Conservation (phyloP, 306 rosid genomes). For the Pachyrhizus erosus region DNA sequence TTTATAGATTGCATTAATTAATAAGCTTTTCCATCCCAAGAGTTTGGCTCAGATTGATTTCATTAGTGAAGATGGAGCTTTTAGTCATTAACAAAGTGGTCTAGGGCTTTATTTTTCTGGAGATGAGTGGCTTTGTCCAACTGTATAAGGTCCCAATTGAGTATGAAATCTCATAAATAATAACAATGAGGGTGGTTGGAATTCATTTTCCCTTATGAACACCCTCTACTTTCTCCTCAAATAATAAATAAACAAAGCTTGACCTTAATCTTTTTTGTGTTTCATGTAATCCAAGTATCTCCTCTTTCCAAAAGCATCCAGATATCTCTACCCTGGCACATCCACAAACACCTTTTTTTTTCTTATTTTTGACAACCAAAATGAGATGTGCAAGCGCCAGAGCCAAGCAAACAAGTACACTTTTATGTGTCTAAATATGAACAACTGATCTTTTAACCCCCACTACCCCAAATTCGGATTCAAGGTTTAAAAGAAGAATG, state of each 20-base stretch:
- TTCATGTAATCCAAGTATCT: conserved; percentile 43
- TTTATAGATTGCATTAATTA: conserved; percentile 37
- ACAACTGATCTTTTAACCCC: conserved; percentile 1
- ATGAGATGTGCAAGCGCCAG: conserved; percentile 27
- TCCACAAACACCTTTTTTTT: conserved; percentile 31
- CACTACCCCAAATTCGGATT: background rate
- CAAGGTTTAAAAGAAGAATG: conserved; percentile 7
- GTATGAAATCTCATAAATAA: conserved; percentile 52
- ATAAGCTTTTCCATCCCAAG: background rate
- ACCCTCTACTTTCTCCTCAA: background rate
- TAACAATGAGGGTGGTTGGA: conserved; percentile 47
- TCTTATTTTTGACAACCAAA: conserved; percentile 37
- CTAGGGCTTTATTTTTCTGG: background rate
- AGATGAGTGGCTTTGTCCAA: conserved; percentile 40
- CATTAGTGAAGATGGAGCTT: background rate
- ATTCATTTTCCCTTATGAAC: conserved; percentile 31
- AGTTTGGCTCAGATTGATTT: conserved; percentile 16
- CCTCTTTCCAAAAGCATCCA: conserved; percentile 41
- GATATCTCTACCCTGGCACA: conserved; percentile 23
- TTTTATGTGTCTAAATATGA: conserved; percentile 19
- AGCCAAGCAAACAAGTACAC: conserved; percentile 8
- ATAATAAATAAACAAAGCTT: background rate
- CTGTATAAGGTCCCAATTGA: conserved; percentile 61
- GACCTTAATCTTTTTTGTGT: conserved; percentile 14
- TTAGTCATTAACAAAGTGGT: conserved; percentile 18